Evolutionary conservation across 306 rosid species (phyloP).

Genomic region (Quercus alba): DNA sequence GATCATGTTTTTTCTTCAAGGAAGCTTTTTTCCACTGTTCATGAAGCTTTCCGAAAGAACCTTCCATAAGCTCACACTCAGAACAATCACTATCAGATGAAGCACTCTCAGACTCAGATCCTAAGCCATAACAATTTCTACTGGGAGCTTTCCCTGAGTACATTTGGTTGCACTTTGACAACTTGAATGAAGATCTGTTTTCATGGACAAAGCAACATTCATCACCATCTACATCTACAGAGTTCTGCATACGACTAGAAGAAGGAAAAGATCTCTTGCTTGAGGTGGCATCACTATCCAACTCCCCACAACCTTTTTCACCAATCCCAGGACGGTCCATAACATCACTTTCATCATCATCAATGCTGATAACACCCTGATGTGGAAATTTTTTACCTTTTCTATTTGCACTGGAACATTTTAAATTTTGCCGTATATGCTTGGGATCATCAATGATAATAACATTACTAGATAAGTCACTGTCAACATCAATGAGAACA

Average conservation of each 20-base stretch:
- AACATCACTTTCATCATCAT: conserved; percentile 57
- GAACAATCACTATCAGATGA: conserved; percentile 72
- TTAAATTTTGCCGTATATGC: conserved; percentile 21
- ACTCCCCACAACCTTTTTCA: conserved; percentile 54
- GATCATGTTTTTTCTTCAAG: conserved; percentile 48
- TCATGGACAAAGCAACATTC: conserved; percentile 33
- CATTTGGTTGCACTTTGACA: conserved; percentile 36
- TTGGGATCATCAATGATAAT: conserved; percentile 47
- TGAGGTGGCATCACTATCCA: conserved; percentile 81
- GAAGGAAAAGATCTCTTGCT: conserved; percentile 42
- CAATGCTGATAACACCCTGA: conserved; percentile 56
- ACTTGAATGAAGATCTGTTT: conserved; percentile 34
- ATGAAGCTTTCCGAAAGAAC: conserved; percentile 33
- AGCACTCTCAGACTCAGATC: conserved; percentile 26
- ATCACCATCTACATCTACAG: conserved; percentile 33
- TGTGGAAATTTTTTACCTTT: conserved; percentile 30
- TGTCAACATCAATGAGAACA: conserved; percentile 63
- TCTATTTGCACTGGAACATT: conserved; percentile 31
- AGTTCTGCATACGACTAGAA: conserved; percentile 21
- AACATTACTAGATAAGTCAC: conserved; percentile 54
- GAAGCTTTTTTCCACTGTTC: conserved; percentile 79
- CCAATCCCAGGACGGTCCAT: conserved; percentile 20
- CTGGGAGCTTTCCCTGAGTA: conserved; percentile 28
- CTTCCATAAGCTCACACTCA: conserved; percentile 75
- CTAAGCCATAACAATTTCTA: conserved; percentile 53